Base-by-base conservation (phyloP, 2,329 filamentous ascomycete species). In the Monilinia aucupariae region DNA sequence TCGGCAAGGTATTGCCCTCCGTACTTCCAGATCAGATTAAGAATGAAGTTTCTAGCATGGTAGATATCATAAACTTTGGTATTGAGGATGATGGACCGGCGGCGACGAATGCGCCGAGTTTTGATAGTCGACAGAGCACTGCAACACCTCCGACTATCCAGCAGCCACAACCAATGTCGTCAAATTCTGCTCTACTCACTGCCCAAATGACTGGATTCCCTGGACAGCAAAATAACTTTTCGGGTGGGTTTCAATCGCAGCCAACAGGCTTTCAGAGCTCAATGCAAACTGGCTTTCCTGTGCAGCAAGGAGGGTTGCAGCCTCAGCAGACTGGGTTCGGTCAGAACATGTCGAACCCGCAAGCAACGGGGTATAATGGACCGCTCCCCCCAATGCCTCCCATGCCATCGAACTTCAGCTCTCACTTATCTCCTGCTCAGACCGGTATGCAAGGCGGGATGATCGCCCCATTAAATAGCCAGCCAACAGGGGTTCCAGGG, bases 21-120 rank as follows among this genome's bases (percentile, higher is more conserved):
- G 76, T 74, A 7, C 81, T 99, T 12, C 94, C 94, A 0, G 92
- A 97, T 39, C 88, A 85, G 64, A 87, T 99, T 68, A 89, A 87
- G 78, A 99, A 99, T 71, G 94, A 99, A 76, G 94, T 99, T 22
- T 97, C 93, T 4, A 96, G 94, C 77, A 97, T 99, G 92, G 94
- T 99, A 48, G 94, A 99, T 74, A 99, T 99, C 63, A 99, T 99
- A 73, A 96, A 92, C 64, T 99, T 99, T 74, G 91, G 88, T 69
- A 84, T 97, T 30, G 86, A 85, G 0, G 94, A 99, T 68, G 88
- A 93, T 34, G 79, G 78, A 47, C 75, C 76, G 48, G 70, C 76
- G 22, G 80, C 80, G 61, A 84, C 80, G 65, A 92, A 90, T 75
- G 85, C 85, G 20, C 87, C 90, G 0, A 88, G 85, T 70, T 91